phyloP scores from a whole-genome alignment of 331 rosid species.

The Malus hybrid region DNA sequence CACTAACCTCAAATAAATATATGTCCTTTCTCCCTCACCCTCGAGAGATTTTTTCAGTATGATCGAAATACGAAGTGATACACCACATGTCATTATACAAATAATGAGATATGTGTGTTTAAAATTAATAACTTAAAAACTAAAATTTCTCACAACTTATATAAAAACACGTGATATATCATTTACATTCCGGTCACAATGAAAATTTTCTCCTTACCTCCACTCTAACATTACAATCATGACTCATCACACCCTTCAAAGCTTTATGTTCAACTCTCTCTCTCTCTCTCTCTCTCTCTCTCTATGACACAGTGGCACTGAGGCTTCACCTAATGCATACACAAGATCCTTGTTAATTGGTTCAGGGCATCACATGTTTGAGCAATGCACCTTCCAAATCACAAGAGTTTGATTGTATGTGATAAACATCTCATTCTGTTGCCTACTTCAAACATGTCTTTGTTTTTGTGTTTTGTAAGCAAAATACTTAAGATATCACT shows the following conservation, averaged over 20 bases:
- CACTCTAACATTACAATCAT: background rate
- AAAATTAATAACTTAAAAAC: no score
- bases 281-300: background rate
- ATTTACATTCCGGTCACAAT: rapidly evolving
- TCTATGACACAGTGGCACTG: background rate
- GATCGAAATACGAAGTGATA: no score
- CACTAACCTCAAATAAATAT: no score
- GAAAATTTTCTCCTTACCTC: no score
- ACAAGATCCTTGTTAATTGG: constrained; percentile 4
- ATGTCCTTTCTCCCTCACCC: no score
- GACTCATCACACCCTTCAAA: background rate
- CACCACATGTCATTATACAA: rapidly evolving
- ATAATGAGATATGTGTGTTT: no score
- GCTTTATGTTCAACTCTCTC: background rate
- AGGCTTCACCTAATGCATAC: background rate
- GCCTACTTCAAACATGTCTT: background rate
- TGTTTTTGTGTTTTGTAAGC: no score
- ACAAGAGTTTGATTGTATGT: constrained; percentile 9
- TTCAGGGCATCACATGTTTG: constrained; percentile 12
- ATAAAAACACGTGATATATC: no score
- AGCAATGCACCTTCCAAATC: background rate
- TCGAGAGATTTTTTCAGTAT: no score
- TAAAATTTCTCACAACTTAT: no score
- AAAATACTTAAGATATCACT: no score
- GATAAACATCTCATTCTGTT: background rate